Conservation (phyloP, 495 filamentous ascomycete species). For the Penicillium dipodomyicola region DNA sequence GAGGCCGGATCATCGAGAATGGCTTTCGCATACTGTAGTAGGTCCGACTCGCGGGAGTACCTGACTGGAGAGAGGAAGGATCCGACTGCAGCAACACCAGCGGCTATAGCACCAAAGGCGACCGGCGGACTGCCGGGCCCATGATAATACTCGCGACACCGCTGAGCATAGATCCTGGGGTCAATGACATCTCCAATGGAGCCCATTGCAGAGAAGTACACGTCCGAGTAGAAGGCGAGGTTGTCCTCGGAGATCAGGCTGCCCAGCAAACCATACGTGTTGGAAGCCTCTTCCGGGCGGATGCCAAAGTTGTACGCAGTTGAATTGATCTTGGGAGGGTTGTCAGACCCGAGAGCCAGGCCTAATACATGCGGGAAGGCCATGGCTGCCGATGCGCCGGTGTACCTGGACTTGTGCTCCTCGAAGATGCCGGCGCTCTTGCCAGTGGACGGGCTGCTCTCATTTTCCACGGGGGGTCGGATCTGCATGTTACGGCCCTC, state of each 20-base stretch:
- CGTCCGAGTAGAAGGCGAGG: conserved; percentile 20
- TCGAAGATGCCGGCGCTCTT: conserved; percentile 27
- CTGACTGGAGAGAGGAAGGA: conserved; percentile 32
- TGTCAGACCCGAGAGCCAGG: conserved; percentile 29
- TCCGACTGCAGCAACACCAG: conserved; percentile 30
- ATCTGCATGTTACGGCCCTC: too few relatives aligned
- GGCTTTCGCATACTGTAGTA: conserved; percentile 33
- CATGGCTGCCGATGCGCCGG: conserved; percentile 34
- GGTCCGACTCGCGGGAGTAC: conserved; percentile 30
- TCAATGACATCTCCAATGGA: conserved; percentile 29
- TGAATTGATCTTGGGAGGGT: conserved; percentile 28
- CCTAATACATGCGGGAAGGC: conserved; percentile 36
- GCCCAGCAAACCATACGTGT: conserved; percentile 21
- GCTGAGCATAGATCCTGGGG: conserved; percentile 29
- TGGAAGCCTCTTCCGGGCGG: conserved; percentile 32
- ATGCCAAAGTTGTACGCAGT: conserved; percentile 36
- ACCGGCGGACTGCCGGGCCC: conserved; percentile 17
- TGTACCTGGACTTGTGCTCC: conserved; percentile 32
- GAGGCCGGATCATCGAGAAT: conserved; percentile 36
- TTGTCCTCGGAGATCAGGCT: conserved; percentile 30
- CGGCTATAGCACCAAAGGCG: conserved; percentile 31
- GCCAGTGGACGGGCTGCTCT: too few relatives aligned
- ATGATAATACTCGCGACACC: conserved; percentile 32
- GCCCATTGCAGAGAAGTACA: conserved; percentile 26
- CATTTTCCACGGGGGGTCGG: too few relatives aligned